phyloP scores from a whole-genome alignment of 257 asterid species.

The Nyctanthes arbortristis region DNA sequence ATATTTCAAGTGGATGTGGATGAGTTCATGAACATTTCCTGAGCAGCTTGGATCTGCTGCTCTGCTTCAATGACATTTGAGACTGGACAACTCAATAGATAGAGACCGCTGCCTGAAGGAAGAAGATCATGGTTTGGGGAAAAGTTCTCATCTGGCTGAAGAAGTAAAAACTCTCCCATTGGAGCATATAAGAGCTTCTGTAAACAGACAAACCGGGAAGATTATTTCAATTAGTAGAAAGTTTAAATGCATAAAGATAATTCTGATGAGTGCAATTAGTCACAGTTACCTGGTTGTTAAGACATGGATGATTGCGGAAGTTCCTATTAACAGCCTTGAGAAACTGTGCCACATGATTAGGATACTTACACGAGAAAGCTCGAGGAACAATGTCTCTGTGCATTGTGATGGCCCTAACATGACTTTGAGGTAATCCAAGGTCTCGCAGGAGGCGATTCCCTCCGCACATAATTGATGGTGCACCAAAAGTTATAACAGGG shows the following conservation, averaged over 20 bases:
- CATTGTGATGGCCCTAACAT: conserved; percentile 66
- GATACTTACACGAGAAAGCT: conserved; percentile 91
- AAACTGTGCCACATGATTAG: conserved; percentile 76
- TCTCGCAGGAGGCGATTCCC: conserved; percentile 58
- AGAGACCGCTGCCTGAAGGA: conserved; percentile 86
- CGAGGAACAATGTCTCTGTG: conserved; percentile 93
- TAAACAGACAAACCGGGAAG: too few species aligned
- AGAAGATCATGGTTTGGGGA: conserved; percentile 91
- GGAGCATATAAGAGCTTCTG: conserved; percentile 83
- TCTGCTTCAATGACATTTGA: conserved; percentile 45
- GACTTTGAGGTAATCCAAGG: conserved; percentile 72
- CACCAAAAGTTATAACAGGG: conserved; percentile 84
- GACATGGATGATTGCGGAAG: conserved; percentile 83
- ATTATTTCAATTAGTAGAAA: too few species aligned
- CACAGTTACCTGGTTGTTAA: conserved; percentile 74
- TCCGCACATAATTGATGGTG: too few species aligned
- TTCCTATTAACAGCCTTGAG: conserved; percentile 83
- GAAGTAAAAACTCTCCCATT: conserved; percentile 81
- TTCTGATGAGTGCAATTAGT: too few species aligned
- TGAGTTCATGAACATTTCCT: conserved; percentile 55
- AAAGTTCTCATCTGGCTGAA: conserved; percentile 76
- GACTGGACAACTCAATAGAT: conserved; percentile 50
- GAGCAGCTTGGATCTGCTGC: conserved; percentile 67
- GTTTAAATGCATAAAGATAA: too few species aligned
- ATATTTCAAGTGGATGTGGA: conserved; percentile 95